Evolutionary conservation across 164 flowering plant species (phyloP).

Genomic region (Dillenia turbinata): DNA sequence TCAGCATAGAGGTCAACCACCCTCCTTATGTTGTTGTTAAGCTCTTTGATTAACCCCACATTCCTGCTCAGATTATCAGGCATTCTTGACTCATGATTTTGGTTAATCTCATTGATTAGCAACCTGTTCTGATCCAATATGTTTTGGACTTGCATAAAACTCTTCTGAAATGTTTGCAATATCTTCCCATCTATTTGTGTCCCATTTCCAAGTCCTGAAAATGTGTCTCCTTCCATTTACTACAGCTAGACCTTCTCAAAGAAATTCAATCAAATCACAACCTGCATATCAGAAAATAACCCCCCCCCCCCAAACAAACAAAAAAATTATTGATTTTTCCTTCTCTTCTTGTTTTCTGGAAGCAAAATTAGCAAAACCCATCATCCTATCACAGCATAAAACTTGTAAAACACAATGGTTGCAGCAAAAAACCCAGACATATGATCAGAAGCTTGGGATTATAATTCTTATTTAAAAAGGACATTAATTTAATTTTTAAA

Average conservation of each 20-base stretch:
- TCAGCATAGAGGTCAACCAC: conserved; percentile 51
- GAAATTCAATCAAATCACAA: too few species aligned
- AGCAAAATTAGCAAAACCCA: too few species aligned
- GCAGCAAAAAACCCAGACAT: conserved; percentile 12
- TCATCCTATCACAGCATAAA: too few species aligned
- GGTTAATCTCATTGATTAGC: conserved; percentile 56
- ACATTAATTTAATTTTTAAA: conserved; percentile 8
- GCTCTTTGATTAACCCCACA: conserved; percentile 53
- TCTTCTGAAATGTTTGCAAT: conserved; percentile 53
- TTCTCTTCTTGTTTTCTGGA: too few species aligned
- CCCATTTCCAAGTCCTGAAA: conserved; percentile 33
- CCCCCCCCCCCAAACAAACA: too few species aligned
- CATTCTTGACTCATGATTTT: conserved; percentile 47
- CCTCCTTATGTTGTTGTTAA: conserved; percentile 51
- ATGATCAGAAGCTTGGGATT: conserved; percentile 14
- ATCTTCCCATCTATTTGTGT: conserved; percentile 38
- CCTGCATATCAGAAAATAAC: too few species aligned
- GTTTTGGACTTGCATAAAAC: conserved; percentile 48
- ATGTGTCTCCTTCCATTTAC: conserved; percentile 41
- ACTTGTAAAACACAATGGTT: too few species aligned
- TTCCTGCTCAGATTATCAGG: conserved; percentile 50
- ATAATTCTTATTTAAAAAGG: not conserved
- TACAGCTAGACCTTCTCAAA: too few species aligned
- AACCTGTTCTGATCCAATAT: conserved; percentile 54
- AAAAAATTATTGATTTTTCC: too few species aligned